Conservation (phyloP, 306 rosid species). For the Pachyrhizus erosus region DNA sequence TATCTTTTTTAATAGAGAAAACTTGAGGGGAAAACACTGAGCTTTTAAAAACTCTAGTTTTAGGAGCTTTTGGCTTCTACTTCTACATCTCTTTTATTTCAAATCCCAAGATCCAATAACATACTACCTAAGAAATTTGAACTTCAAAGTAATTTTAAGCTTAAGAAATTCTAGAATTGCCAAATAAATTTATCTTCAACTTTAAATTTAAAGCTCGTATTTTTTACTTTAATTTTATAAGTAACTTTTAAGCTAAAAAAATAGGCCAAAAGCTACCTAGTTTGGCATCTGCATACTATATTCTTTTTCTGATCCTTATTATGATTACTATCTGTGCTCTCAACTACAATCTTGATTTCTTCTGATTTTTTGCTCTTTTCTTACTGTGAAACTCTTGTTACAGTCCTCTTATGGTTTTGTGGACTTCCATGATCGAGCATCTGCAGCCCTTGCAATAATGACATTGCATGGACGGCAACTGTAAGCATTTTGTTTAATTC, state of each 20-base stretch:
- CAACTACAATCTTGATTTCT: constrained; percentile 27
- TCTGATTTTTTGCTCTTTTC: constrained; percentile 8
- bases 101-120: background rate
- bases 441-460: constrained; percentile 74
- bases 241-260: background rate
- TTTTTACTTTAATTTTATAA: background rate
- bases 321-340: background rate
- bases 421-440: constrained; percentile 65
- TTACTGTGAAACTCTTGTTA: constrained; percentile 28
- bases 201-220: background rate
- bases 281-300: constrained; percentile 26
- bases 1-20: background rate
- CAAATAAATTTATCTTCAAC: background rate
- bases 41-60: background rate
- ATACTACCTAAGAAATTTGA: background rate
- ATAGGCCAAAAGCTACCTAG: background rate
- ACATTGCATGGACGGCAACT: constrained; percentile 65
- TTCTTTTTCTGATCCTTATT: constrained; percentile 11
- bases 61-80: background rate
- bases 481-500: constrained; percentile 50
- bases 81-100: background rate
- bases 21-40: background rate
- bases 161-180: background rate
- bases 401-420: constrained; percentile 76
- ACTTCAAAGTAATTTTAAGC: background rate